Conservation (phyloP, 164 flowering plant species). For the Cinnamomum micranthum region DNA sequence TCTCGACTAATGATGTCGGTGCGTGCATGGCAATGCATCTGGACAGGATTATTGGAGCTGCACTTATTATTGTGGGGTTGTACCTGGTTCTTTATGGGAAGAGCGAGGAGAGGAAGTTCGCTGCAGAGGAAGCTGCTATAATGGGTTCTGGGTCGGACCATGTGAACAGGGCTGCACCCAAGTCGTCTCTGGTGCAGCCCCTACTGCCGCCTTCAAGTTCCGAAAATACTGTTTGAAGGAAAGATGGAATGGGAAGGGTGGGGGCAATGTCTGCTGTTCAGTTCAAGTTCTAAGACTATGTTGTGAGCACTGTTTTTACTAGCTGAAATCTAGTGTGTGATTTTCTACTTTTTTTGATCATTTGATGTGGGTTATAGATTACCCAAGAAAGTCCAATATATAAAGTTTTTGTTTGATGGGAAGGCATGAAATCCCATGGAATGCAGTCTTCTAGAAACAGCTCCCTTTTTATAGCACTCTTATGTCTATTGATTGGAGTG, state of each 20-base stretch:
- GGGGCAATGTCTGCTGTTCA: too few relatives aligned
- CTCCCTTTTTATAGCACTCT: too few relatives aligned
- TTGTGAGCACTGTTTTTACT: neutral
- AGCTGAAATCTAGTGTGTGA: neutral
- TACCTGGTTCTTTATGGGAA: slow-evolving; percentile 99
- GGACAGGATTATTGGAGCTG: slow-evolving; percentile 96
- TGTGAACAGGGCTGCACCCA: slow-evolving; percentile 39
- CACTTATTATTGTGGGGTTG: slow-evolving; percentile 72
- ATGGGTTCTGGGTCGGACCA: slow-evolving; percentile 39
- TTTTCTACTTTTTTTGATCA: neutral
- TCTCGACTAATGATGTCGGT: neutral
- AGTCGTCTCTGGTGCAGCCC: slow-evolving; percentile 71
- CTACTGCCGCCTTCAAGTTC: slow-evolving; percentile 66
- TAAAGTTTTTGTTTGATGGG: too few relatives aligned
- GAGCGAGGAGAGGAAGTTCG: slow-evolving; percentile 65
- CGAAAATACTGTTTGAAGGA: slow-evolving; percentile 34
- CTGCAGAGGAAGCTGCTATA: slow-evolving; percentile 15
- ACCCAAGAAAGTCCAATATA: too few relatives aligned
- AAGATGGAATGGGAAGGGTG: neutral
- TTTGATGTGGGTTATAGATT: neutral
- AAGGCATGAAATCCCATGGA: too few relatives aligned
- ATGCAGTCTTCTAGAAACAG: too few relatives aligned
- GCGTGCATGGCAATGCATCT: slow-evolving; percentile 3
- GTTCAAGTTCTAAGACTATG: neutral
- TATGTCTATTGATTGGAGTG: too few relatives aligned